Base-by-base conservation (phyloP, 495 filamentous ascomycete genomes). In the Podospora bellae-mahoneyi region DNA sequence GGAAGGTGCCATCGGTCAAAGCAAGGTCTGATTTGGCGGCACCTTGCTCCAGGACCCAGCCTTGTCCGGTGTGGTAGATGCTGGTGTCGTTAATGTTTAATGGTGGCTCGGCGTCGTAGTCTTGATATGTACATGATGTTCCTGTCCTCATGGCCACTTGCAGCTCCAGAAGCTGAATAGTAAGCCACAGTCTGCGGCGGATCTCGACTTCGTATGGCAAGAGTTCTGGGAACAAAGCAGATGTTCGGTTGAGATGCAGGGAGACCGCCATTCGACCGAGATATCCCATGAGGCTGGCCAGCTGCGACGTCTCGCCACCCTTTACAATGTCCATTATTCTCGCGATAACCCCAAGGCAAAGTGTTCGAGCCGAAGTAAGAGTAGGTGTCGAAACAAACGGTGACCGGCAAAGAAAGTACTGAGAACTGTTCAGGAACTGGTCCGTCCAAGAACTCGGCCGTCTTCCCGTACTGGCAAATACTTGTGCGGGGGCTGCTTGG, bases 181-280 rank as follows among this genome's bases (percentile, higher is more conserved):
- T 72, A 5, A 74, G 58, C 82, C 82, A 84, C 5, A 78, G 63
- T 3, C 82, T 77, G 13, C 78, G 75, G 15, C 82, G 75, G 72
- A 81, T 80, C 67, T 84, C 82, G 9, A 72, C 78, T 13, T 76
- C 72, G 30, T 80, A 79, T 0, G 75, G 65, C 0, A 80, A 79
- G 55, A 87, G 83, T 13, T 78, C 78, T 20, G 79, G 73, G 65
- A 84, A 82, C 9, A 72, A 56, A 6, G 58, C 53, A 0, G 72
- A 66, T 3, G 57, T 66, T 34, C 74, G 62, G 66, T 76, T 69
- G 9, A 76, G 67, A 28, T 74, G 66, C 68, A 76, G 67, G 13
- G 69, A 55, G 72, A 74, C 67, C 16, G 71, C 69, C 59, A 72
- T 27, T 30, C 70, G 55, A 26, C 30, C 64, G 2, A 72, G 20